Conservation (phyloP, 1,284 basidiomycete genomes). For the Puccinia sorghi region DNA sequence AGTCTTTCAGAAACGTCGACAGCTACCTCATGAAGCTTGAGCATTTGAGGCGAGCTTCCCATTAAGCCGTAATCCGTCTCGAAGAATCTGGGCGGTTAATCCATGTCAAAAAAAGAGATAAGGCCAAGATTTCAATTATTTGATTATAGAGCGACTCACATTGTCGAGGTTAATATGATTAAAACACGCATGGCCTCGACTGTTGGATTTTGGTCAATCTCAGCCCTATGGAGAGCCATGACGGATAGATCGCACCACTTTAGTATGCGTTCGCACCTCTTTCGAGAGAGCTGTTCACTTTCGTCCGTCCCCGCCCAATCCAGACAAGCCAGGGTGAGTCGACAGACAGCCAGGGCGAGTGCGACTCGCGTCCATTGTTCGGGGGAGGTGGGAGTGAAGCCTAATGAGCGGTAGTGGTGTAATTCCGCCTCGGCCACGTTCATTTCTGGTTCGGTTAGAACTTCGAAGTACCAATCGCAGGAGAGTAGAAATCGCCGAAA, state of each 20-base stretch:
- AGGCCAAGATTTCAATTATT: not conserved
- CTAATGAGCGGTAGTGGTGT: slow-evolving; percentile 19
- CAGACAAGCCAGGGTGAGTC: slow-evolving; percentile 36
- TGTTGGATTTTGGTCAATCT: slow-evolving; percentile 38
- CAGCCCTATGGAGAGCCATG: slow-evolving; percentile 33
- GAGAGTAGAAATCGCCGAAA: slow-evolving; percentile 4
- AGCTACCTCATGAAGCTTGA: slow-evolving; percentile 28
- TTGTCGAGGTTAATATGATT: slow-evolving; percentile 41
- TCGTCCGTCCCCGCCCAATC: slow-evolving; percentile 34
- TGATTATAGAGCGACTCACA: slow-evolving; percentile 22
- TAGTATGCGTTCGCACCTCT: slow-evolving; percentile 33
- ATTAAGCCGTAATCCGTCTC: slow-evolving; percentile 48
- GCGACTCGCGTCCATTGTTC: slow-evolving; percentile 34
- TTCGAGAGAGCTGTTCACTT: slow-evolving; percentile 18
- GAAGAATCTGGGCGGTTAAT: slow-evolving; percentile 43
- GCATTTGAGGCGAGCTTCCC: slow-evolving; percentile 46
- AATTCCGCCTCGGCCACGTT: slow-evolving; percentile 14
- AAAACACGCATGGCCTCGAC: slow-evolving; percentile 45
- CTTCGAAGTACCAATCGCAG: slow-evolving; percentile 44
- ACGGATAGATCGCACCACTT: slow-evolving; percentile 42
- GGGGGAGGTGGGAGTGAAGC: slow-evolving; percentile 19
- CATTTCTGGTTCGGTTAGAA: slow-evolving; percentile 19
- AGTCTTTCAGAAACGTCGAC: slow-evolving; percentile 35
- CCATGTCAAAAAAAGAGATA: not conserved
- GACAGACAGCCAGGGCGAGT: slow-evolving; percentile 29